A percentile compares a stretch with the other conserved stretches of the same genome.
Evolutionary conservation across 1,139 yeast species (phyloP).

Genomic region (Kodamaea sp.): DNA sequence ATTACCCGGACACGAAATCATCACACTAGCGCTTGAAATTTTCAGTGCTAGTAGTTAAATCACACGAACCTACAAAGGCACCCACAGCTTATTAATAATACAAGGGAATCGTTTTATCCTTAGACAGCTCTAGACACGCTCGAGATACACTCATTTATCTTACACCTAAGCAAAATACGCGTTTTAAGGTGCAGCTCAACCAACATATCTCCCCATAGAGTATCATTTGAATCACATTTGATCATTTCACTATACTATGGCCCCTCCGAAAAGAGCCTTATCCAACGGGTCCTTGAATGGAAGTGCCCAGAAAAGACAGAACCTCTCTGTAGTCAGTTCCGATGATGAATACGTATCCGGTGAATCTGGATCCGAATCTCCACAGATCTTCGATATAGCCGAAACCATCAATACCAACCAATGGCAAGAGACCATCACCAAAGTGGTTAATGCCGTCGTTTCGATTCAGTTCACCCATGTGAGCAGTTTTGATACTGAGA

Average conservation of each 20-base stretch:
- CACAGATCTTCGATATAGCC: slow-evolving; percentile 4
- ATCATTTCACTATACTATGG: too few species aligned
- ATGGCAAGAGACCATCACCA: slow-evolving; percentile 84
- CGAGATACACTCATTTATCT: too few species aligned
- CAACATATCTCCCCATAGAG: too few species aligned
- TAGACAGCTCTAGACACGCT: too few species aligned
- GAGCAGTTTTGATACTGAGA: slow-evolving; percentile 84
- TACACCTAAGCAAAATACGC: too few species aligned
- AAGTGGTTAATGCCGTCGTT: slow-evolving; percentile 83
- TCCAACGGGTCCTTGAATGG: slow-evolving; percentile 11
- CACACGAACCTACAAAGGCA: neutral
- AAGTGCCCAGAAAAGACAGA: neutral
- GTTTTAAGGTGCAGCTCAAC: too few species aligned
- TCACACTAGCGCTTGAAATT: neutral
- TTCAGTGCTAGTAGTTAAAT: neutral
- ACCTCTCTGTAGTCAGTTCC: neutral
- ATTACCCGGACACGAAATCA: slow-evolving; percentile 1
- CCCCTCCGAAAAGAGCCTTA: slow-evolving; percentile 8
- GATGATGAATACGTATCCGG: slow-evolving; percentile 2
- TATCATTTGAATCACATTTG: too few species aligned
- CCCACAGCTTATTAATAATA: too few species aligned
- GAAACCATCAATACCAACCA: slow-evolving; percentile 4
- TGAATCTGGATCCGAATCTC: slow-evolving; percentile 7
- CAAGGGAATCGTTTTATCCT: too few species aligned
- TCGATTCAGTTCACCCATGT: slow-evolving; percentile 88